Percentiles rank a stretch among this genome's conserved stretches.
These are phyloP conservation scores for Houttuynia cordata DNA, from an alignment of 164 flowering plant species.

Conservation along the genomic window DNA sequence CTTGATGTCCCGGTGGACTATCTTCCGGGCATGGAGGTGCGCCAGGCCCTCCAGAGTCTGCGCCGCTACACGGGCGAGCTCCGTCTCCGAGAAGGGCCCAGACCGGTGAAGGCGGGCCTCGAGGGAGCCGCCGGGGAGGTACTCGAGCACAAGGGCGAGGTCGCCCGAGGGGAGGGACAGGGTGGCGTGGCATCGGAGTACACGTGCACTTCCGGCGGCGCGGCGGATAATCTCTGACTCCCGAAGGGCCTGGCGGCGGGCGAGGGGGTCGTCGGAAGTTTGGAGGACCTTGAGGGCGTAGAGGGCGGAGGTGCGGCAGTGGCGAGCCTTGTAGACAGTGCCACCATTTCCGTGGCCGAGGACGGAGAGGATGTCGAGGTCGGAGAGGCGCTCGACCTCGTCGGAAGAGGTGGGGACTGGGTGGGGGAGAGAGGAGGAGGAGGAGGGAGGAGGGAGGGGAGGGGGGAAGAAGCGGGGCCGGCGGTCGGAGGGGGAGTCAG, in stretches of 20 bases:
- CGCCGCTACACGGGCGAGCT: slow-evolving; percentile 29
- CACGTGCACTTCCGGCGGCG: slow-evolving; percentile 44
- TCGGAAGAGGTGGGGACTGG: background rate
- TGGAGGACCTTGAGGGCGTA: slow-evolving; percentile 63
- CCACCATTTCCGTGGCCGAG: slow-evolving; percentile 83
- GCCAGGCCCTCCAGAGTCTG: slow-evolving; percentile 53
- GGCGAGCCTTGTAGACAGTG: slow-evolving; percentile 64
- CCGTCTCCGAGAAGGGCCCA: slow-evolving; percentile 30
- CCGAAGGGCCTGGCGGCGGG: slow-evolving; percentile 43
- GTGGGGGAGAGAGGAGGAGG: background rate
- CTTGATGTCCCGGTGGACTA: slow-evolving; percentile 71
- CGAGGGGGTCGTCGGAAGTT: slow-evolving; percentile 27
- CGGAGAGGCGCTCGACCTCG: slow-evolving; percentile 16
- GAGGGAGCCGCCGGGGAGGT: slow-evolving; percentile 60
- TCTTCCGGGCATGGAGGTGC: slow-evolving; percentile 53
- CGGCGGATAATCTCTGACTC: slow-evolving; percentile 62
- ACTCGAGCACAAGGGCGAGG: slow-evolving; percentile 45
- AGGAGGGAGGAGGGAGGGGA: slow-evolving; percentile 24
- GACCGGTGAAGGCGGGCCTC: slow-evolving; percentile 16
- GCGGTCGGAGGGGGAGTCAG: slow-evolving; percentile 18
- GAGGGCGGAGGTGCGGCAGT: slow-evolving; percentile 28
- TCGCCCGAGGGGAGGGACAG: slow-evolving; percentile 42
- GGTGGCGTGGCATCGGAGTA: slow-evolving; percentile 29
- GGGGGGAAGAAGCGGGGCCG: slow-evolving; percentile 25
- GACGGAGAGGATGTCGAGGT: slow-evolving; percentile 38